These are phyloP conservation scores for Xylaria venustula DNA, from an alignment of 495 filamentous ascomycete genomes.

Conservation along the genomic window DNA sequence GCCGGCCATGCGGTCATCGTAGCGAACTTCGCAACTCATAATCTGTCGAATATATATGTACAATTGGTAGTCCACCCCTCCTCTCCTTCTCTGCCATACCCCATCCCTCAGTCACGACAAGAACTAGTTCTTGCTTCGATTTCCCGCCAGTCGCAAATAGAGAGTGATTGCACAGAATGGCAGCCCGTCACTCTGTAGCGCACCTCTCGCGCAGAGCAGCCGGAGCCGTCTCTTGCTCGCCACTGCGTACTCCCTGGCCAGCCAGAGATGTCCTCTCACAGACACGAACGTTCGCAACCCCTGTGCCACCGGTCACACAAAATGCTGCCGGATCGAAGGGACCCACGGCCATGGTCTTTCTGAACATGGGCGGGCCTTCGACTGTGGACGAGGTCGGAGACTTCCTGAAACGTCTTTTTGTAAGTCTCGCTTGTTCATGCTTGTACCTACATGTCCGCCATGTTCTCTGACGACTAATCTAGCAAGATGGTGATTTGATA, in stretches of 20 bases:
- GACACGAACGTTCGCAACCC: constrained; percentile 59
- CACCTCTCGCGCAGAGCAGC: constrained; percentile 44
- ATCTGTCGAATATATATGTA: neutral
- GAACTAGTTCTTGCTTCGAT: neutral
- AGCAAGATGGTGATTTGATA: constrained; percentile 94
- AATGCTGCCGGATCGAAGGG: constrained; percentile 49
- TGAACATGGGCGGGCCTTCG: constrained; percentile 98
- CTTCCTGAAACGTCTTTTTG: constrained; percentile 94
- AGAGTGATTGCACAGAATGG: constrained; percentile 38
- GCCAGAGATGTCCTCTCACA: constrained; percentile 33
- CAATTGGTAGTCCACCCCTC: neutral
- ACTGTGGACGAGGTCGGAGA: constrained; percentile 82
- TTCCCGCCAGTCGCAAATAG: neutral
- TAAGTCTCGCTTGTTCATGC: constrained; percentile 38
- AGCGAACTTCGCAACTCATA: constrained; percentile 5
- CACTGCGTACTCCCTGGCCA: constrained; percentile 21
- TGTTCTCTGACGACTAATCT: constrained; percentile 10
- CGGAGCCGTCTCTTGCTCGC: constrained; percentile 25
- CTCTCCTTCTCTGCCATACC: neutral
- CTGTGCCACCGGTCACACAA: constrained; percentile 73
- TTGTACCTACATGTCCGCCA: neutral
- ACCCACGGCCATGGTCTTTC: constrained; percentile 93
- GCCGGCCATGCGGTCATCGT: constrained; percentile 1
- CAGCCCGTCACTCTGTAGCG: constrained; percentile 42
- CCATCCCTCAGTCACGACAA: too few species aligned